phyloP scores from a whole-genome alignment of 140 eudicot species.

The Eryngium alpinum region DNA sequence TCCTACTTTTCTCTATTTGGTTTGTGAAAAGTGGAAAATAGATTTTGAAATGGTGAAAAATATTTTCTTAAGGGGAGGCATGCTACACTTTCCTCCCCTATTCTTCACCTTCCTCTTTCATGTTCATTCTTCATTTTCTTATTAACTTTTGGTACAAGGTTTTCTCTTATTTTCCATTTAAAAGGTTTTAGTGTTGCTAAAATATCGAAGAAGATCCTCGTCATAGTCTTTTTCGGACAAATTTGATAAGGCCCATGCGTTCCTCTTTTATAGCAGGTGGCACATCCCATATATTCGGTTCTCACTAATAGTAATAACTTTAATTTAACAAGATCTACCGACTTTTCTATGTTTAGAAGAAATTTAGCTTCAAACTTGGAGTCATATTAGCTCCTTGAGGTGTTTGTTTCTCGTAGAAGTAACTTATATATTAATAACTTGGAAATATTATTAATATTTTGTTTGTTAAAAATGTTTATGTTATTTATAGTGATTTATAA shows the following conservation, averaged over 20 bases:
- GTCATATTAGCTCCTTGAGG: too few relatives aligned
- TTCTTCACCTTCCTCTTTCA: background rate
- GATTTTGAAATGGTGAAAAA: background rate
- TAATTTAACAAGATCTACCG: too few relatives aligned
- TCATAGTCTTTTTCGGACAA: background rate
- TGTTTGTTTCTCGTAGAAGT: too few relatives aligned
- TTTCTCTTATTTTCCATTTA: slow-evolving; percentile 3
- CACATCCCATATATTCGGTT: background rate
- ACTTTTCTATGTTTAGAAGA: too few relatives aligned
- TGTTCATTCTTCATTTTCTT: background rate
- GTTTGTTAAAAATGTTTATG: too few relatives aligned
- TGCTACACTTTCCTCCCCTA: background rate
- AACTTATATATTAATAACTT: too few relatives aligned
- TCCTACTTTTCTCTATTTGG: background rate
- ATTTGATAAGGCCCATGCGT: background rate
- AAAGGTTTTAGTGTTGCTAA: background rate
- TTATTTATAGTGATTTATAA: too few relatives aligned
- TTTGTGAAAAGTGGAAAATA: background rate
- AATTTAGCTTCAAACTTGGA: too few relatives aligned
- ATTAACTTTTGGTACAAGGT: background rate
- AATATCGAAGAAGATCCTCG: background rate
- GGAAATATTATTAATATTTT: too few relatives aligned
- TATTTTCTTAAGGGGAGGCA: background rate
- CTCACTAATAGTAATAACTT: background rate
- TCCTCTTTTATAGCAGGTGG: background rate